Evolutionary conservation across 768 basidiomycete species (phyloP).

Genomic region (Pholiota microspora): DNA sequence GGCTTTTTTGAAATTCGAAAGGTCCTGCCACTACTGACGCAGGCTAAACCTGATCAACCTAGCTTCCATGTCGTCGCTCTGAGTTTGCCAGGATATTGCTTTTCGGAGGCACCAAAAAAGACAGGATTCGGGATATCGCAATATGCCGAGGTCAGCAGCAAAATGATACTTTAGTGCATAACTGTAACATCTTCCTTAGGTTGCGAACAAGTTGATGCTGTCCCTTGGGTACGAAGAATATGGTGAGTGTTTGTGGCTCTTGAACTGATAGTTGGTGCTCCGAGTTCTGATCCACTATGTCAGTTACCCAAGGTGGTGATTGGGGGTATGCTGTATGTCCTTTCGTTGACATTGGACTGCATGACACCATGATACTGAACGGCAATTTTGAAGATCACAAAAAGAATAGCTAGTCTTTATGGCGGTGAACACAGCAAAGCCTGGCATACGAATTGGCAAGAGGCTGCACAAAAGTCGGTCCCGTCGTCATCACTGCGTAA

Average conservation of each 20-base stretch:
- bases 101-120: conserved; percentile 53
- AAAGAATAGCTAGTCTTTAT: conserved; percentile 25
- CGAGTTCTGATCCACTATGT: background rate
- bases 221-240: conserved; percentile 49
- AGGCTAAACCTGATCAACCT: conserved; percentile 40
- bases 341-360: conserved; percentile 3
- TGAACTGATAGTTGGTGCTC: background rate
- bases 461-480: conserved; percentile 32
- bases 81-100: conserved; percentile 61
- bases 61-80: conserved; percentile 62
- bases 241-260: conserved; percentile 26
- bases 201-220: conserved; percentile 49
- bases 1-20: conserved; percentile 57
- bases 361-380: too few species aligned
- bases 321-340: conserved; percentile 38
- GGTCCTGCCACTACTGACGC: conserved; percentile 50
- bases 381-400: too few species aligned
- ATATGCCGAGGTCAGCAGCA: conserved; percentile 47
- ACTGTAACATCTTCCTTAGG: conserved; percentile 22
- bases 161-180: background rate
- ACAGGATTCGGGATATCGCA: conserved; percentile 46
- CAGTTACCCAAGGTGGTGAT: conserved; percentile 47
- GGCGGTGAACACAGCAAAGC: conserved; percentile 42
- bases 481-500: too few species aligned
- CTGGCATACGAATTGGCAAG: conserved; percentile 43